phyloP scores from a whole-genome alignment of 2,329 filamentous ascomycete species.

The Emergomyces africanus region DNA sequence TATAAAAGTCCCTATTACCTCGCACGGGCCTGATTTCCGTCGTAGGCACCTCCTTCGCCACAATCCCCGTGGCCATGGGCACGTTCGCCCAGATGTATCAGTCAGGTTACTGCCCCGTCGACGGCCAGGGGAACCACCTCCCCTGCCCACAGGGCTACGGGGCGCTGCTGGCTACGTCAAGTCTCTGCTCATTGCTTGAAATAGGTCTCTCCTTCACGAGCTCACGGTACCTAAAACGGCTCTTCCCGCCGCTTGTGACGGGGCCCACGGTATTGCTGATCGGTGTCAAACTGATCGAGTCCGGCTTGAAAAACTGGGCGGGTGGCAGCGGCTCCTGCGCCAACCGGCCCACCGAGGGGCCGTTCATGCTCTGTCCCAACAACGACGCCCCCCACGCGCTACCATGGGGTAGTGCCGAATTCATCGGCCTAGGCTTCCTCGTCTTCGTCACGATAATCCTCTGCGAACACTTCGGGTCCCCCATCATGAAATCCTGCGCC shows the following conservation, averaged over 20 bases:
- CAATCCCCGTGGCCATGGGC: conserved; percentile 50
- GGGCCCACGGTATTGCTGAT: conserved; percentile 56
- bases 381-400: conserved; percentile 48
- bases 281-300: conserved; percentile 49
- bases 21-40: conserved; percentile 54
- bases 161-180: conserved; percentile 46
- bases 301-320: conserved; percentile 56
- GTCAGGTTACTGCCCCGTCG: conserved; percentile 49
- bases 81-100: conserved; percentile 51
- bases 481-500: conserved; percentile 56
- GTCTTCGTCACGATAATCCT: conserved; percentile 57
- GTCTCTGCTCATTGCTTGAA: conserved; percentile 41
- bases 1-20: conserved; percentile 49
- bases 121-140: conserved; percentile 42
- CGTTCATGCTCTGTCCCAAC: conserved; percentile 45
- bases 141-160: conserved; percentile 56
- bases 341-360: conserved; percentile 27
- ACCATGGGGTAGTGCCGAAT: conserved; percentile 50
- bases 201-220: conserved; percentile 53
- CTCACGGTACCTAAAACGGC: conserved; percentile 43
- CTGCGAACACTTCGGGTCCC: conserved; percentile 55
- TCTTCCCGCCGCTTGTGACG: conserved; percentile 58
- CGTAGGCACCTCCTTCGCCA: conserved; percentile 55
- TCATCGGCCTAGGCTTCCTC: conserved; percentile 54
- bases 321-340: conserved; percentile 44